Base-by-base conservation (phyloP, 257 asterid genomes). In the Cinchona pubescens region DNA sequence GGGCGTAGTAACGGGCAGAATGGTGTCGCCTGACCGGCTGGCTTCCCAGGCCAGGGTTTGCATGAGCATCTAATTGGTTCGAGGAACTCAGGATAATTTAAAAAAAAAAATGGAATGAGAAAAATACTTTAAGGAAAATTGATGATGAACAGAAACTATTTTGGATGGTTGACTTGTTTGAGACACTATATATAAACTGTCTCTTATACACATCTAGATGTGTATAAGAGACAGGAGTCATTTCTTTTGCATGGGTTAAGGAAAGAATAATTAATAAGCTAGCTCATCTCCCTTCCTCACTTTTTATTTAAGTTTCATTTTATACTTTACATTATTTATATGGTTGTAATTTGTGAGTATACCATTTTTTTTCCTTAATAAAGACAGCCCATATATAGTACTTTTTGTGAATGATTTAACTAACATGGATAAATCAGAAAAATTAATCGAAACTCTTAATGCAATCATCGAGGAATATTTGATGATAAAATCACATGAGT, bases 1-100 rank as follows among this genome's bases (percentile, higher is more conserved):
- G 96, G 51, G 87, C 97, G 76, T 87, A 89, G 89, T 95, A 87
- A 27, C 82, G 90, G 77, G 91, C 94, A 14, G 96, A 79, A 85
- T 82, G 92, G 84, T 87, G 97, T 5, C 95, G 91, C 67, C 77
- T 75, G 29, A 87, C 16, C 27, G 89, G 82, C 19, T 79, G 87
- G 61, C 67, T 66, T 79, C 21, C 69, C 25, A 78, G 75, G 58
- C 43, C 34, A 30, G 84, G 78, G 55, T 45, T 59, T 53, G 83
- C 18, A 2, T 86, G 83, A 37, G 79, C 48, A 1, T 97, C 95
- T 13, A 85, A 35, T 43, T 75, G 77, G 74, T 68, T 30, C 0
- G 79, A 73, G 3, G 87, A 3, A 83, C 76, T 42, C 91, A 7
- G 12, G 7, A 34, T 29, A 0, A 5, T 19, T 40, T 9, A 25